Evolutionary conservation across 164 flowering plant species (phyloP), one percentile per base, ranked within the genome.

Genomic region (Vitis riparia): DNA sequence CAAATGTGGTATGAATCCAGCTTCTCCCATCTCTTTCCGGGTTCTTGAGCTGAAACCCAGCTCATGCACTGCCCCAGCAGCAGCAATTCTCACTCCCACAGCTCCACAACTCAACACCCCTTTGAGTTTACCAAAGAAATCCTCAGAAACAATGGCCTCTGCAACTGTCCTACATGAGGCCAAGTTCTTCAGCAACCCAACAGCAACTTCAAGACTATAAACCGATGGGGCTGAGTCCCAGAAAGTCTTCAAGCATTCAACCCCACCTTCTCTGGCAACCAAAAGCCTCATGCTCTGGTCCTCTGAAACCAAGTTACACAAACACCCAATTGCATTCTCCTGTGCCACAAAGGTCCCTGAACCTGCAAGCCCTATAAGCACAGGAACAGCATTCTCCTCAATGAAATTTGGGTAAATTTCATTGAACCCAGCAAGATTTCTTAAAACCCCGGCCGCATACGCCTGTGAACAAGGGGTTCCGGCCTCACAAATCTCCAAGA

Each of bases 401-500:
- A 87, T 48, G 32, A 92, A 86, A 80, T 78, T 87, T 74, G 81
- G 88, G 51, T 71, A 77, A 17, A 76, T 84, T 58, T 93, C 97
- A 0, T 53, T 59, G 65, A 90, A 83, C 5, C 62, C 76, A 1
- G 99, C 89, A 0, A 95, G 74, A 76, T 91, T 91, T 32, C 89
- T 77, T 80, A 95, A 67, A 15, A 93, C 98, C 37, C 90, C 90
- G 0, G 93, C 97, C 0, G 99, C 94, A 11, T 79, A 75, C 11
- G 93, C 92, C 65, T 88, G 97, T 0, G 98, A 87, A 69, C 80
- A 83, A 0, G 94, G 96, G 2, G 97, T 91, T 0, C 99, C 99
- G 1, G 73, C 80, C 17, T 76, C 81, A 71, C 97, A 94, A 73
- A 91, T 88, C 73, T 88, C 97, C 47, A 94, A 68, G 23, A 94